Base-by-base conservation (phyloP, 2,329 filamentous ascomycete species). In the Verticillium nonalfalfae region DNA sequence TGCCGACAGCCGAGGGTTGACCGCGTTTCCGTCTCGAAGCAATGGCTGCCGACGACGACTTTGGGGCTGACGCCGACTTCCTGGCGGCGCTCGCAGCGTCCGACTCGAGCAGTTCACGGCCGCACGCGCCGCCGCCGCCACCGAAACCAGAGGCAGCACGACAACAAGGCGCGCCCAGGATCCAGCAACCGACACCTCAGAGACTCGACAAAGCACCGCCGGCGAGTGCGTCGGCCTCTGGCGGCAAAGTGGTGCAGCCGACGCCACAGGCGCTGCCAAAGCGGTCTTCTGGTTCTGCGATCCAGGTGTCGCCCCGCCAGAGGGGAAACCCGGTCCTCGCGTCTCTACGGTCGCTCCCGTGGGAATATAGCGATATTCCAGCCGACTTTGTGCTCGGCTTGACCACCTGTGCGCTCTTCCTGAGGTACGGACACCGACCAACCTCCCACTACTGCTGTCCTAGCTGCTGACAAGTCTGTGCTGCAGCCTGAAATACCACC, bases 321-420 rank as follows among this genome's bases (percentile, higher is more conserved):
- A 96, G 96, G 75, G 95, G 94, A 64, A 99, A 99, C 69, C 95
- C 95, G 0, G 90, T 98, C 58, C 79, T 99, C 35, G 90, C 91
- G 60, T 86, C 89, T 74, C 85, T 99, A 68, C 88, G 89, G 63
- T 88, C 90, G 1, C 82, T 96, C 62, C 85, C 93, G 0, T 99
- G 95, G 95, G 95, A 99, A 75, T 98, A 97, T 75, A 93, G 91
- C 64, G 94, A 98, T 70, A 97, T 97, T n/a, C 89, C 90, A 1
- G 91, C 94, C 36, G 95, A 99, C 76, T 99, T 96, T 73, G 89
- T 94, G 9, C 81, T 98, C 31, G 94, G 95, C 0, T 73, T 85
- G 52, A 96, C 93, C 0, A 96, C 93, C 7, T 97, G 94, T 70
- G 93, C 91, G 0, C 82, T 99, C 5, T 99, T 98, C 72, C 80